Percentiles rank a stretch among this genome's conserved stretches.
phyloP scores from a whole-genome alignment of 768 basidiomycete species.

The Mycena rosella region DNA sequence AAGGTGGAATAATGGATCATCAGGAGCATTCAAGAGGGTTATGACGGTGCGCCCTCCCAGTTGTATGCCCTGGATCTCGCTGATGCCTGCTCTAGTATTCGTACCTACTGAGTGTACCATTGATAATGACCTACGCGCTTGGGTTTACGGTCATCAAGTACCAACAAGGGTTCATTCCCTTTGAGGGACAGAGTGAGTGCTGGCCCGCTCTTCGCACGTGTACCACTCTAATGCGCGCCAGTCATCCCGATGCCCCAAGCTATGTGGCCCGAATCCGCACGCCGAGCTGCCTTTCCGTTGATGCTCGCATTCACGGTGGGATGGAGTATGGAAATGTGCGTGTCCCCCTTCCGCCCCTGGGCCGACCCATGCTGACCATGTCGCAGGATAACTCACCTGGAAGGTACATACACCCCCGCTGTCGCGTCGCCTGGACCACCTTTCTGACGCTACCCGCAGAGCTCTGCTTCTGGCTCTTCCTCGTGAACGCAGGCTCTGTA shows the following conservation, averaged over 20 bases:
- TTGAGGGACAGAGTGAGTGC: constrained; percentile 63
- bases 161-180: constrained; percentile 66
- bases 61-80: neutral
- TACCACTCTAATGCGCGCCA: constrained; percentile 42
- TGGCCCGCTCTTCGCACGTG: neutral
- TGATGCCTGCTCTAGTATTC: constrained; percentile 66
- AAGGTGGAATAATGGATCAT: constrained; percentile 78
- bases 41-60: constrained; percentile 76
- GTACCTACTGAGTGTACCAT: constrained; percentile 73
- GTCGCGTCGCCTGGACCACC: neutral
- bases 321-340: constrained; percentile 85
- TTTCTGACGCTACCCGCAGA: constrained; percentile 56
- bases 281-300: constrained; percentile 72
- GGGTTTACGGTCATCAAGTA: constrained; percentile 84
- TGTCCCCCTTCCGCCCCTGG: neutral
- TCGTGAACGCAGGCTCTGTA: constrained; percentile 71
- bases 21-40: constrained; percentile 85
- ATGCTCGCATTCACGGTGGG: constrained; percentile 71
- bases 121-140: constrained; percentile 67
- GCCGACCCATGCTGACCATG: neutral
- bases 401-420: constrained; percentile 69
- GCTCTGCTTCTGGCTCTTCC: constrained; percentile 90
- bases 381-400: constrained; percentile 79
- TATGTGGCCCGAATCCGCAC: constrained; percentile 64
- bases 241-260: constrained; percentile 76